These are phyloP conservation scores for Puccinellia tenuiflora DNA, from an alignment of 176 grass and related monocot genomes.

Conservation along the genomic window DNA sequence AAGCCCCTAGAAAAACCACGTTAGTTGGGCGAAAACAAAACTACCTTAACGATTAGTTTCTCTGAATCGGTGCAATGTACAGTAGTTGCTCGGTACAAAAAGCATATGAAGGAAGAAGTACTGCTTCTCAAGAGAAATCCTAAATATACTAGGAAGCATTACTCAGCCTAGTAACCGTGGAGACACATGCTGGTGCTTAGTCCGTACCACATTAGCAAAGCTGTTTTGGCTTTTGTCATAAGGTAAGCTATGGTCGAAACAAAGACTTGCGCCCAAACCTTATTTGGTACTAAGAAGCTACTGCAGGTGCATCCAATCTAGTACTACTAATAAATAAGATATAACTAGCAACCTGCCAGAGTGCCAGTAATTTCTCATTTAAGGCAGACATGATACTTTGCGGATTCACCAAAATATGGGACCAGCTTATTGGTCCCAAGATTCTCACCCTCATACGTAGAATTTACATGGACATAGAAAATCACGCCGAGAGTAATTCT, in stretches of 20 bases:
- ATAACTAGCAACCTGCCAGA: no score
- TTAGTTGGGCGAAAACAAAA: not conserved
- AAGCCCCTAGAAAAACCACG: not conserved
- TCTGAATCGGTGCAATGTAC: no score
- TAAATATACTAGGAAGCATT: no score
- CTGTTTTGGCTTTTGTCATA: not conserved
- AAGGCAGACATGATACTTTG: not conserved
- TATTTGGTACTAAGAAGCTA: not conserved
- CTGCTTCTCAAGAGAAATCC: no score
- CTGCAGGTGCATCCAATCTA: not conserved
- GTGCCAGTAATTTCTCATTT: not conserved
- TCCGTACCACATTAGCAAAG: conserved; percentile 10
- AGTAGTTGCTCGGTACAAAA: no score
- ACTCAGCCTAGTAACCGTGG: no score
- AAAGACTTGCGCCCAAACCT: not conserved
- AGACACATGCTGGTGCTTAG: not conserved
- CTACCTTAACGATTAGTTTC: no score
- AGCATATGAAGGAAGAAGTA: no score
- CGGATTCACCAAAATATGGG: no score
- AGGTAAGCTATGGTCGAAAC: not conserved
- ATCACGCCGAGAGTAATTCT: no score
- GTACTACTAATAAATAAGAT: no score
- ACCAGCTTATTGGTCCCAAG: not conserved
- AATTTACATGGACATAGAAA: conserved; percentile 10
- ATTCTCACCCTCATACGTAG: not conserved